Evolutionary conservation across 441 rosid genomes (phyloP), one percentile per base, ranked within the genome.

Genomic region (Hura crepitans): DNA sequence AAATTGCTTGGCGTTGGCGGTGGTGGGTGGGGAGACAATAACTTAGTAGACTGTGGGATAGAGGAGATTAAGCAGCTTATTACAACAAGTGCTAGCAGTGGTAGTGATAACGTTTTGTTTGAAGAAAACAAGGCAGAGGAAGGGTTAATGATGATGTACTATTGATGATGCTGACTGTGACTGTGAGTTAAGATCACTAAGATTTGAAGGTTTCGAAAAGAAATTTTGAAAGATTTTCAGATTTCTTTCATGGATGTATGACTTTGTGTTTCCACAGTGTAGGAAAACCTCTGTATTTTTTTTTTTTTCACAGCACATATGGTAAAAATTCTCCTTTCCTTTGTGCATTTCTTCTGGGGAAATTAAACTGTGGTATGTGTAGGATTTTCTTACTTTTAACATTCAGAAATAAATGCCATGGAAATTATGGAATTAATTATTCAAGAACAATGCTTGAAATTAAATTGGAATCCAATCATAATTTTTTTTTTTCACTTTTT

Each of bases 31-130:
- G 82, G 43, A 42, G 79, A 74, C 43, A 75, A 74, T 37, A 75
- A 77, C 60, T 58, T 75, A 64, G 76, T 75, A 31, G 91, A 87
- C 31, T 87, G 86, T 77, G 91, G 92, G 12, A 65, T 91, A 55
- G 97, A 93, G 74, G 96, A 91, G 81, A 89, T 93, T 78, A 91
- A 88, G 77, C 86, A 87, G 72, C 81, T 91, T 1, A 80, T 91
- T 68, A 83, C 85, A 72, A 75, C 72, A 20, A 72, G 73, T 13
- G 46, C 13, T 6, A 17, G 23, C 66, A 75, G 75, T 66, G 76
- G 68, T 55, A 64, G 80, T 58, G 80, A 72, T 74, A 83, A 62
- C 81, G 80, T 85, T 74, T 78, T 85, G 85, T 80, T 85, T 75
- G 88, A 85, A 76, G 92, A 87, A 77, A 85, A 66, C 84, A 89